These are phyloP conservation scores for Thymus quinquecostatus DNA, from an alignment of 257 asterid genomes.

Conservation along the genomic window DNA sequence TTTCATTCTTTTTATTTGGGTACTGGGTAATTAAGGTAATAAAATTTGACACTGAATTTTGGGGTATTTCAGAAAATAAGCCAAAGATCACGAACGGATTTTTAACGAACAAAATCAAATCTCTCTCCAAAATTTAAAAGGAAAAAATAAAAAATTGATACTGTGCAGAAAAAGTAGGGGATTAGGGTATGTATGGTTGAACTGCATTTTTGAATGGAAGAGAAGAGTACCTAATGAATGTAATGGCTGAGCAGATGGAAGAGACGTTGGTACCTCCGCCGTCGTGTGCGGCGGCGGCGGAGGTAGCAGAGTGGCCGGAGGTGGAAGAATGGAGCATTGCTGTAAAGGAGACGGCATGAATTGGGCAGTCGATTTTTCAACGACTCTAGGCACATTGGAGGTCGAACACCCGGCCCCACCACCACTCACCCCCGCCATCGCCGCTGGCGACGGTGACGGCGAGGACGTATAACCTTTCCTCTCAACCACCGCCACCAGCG, in stretches of 20 bases:
- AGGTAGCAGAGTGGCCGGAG: conserved; percentile 33
- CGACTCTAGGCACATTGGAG: not conserved
- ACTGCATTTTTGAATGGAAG: not conserved
- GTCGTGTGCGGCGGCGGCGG: conserved; percentile 37
- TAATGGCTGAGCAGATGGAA: conserved; percentile 50
- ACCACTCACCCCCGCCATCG: not conserved
- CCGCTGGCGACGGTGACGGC: not conserved
- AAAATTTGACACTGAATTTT: no score
- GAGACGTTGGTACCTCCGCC: conserved; percentile 30
- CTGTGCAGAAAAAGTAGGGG: not conserved
- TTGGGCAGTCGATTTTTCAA: not conserved
- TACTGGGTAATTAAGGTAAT: no score
- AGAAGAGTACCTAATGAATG: conserved; percentile 67
- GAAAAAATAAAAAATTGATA: not conserved
- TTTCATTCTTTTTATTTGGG: not conserved
- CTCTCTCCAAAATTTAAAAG: not conserved
- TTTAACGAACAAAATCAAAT: not conserved
- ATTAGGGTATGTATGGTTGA: not conserved
- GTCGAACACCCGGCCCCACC: conserved; percentile 24
- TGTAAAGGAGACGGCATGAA: conserved; percentile 36
- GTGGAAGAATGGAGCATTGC: conserved; percentile 35
- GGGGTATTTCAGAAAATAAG: not conserved
- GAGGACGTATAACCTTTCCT: conserved; percentile 34
- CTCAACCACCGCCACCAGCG: conserved; percentile 73
- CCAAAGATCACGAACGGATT: not conserved